These are phyloP conservation scores for Fusarium ambrosium DNA, from an alignment of 2,329 filamentous ascomycete genomes.

Conservation along the genomic window DNA sequence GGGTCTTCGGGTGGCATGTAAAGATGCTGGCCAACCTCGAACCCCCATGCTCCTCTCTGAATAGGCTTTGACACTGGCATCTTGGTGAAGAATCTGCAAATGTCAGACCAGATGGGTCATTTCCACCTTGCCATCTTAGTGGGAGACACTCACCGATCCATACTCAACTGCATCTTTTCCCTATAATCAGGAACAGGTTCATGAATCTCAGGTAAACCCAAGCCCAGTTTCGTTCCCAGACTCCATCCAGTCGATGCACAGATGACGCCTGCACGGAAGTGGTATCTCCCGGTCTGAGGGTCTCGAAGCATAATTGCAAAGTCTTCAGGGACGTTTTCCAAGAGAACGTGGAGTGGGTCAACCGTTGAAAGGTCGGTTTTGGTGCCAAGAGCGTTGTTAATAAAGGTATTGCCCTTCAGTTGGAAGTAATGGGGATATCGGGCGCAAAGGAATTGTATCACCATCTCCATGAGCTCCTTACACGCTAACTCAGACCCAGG, in stretches of 20 bases:
- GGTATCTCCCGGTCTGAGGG: constrained; percentile 77
- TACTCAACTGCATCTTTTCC: constrained; percentile 87
- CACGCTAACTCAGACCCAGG: constrained; percentile 83
- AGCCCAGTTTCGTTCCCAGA: constrained; percentile 78
- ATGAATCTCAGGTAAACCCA: constrained; percentile 80
- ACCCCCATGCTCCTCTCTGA: constrained; percentile 85
- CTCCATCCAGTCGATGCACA: constrained; percentile 87
- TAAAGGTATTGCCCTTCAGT: constrained; percentile 69
- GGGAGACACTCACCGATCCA: constrained; percentile 75
- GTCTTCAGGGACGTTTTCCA: constrained; percentile 86
- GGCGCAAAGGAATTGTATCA: constrained; percentile 79
- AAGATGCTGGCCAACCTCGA: constrained; percentile 80
- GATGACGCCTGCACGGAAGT: constrained; percentile 80
- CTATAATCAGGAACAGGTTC: constrained; percentile 82
- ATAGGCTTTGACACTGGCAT: constrained; percentile 81
- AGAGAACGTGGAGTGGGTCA: constrained; percentile 76
- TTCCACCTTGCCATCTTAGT: rapidly evolving
- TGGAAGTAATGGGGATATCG: constrained; percentile 83
- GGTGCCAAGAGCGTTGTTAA: constrained; percentile 77
- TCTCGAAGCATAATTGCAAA: constrained; percentile 83
- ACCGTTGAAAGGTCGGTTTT: constrained; percentile 69
- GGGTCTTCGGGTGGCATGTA: constrained; percentile 79
- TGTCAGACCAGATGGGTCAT: too few relatives aligned
- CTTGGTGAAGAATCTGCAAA: constrained; percentile 78
- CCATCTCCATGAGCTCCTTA: constrained; percentile 90